Evolutionary conservation across 2,329 filamentous ascomycete genomes (phyloP), one percentile per base, ranked within the genome.

Genomic region (Alternaria angustiovoidea): DNA sequence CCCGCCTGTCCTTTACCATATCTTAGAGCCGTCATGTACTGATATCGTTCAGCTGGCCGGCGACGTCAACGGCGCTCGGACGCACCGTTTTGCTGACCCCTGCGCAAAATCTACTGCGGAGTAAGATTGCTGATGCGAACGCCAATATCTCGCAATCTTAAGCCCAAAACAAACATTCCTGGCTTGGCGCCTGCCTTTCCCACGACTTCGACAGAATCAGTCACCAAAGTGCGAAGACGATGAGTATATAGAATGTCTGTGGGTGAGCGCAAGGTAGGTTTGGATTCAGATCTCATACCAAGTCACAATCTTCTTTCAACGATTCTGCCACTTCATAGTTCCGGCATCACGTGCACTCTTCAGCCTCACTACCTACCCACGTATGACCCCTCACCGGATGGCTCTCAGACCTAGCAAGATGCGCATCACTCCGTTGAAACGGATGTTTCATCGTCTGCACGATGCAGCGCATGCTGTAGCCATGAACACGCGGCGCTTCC

Each of bases 81-180:
- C 51, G 51, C 48, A 36, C 24, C 53, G 20, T 36, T 34, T 61
- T 60, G 41, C 57, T 48, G 48, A 58, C 49, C 62, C 54, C 54
- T 52, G 49, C 42, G 51, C 60, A 64, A 64, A 65, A 32, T 51
- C 56, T 61, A 66, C 34, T 18, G 34, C 34, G 16, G 34, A n/a
- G 34, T 38, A n/a, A 73, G 61, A 73, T 74, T 73, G 59, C 67
- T 55, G 32, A 38, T 26, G 52, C 56, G 43, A 54, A 57, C 38
- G 46, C 59, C 12, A 42, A 46, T 32, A 43, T 30, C 56, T 72
- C 72, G 69, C 72, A 62, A 57, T 72, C 65, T 69, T 47, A 59
- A 20, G 55, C 71, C 63, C 57, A 60, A 72, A 68, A 62, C 30
- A 64, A 68, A 72, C 49, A 44, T 30, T 41, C 22, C 1, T 0